Evolutionary conservation across 75 land plant species (phyloP).

Genomic region (Pseudotsuga menziesii): DNA sequence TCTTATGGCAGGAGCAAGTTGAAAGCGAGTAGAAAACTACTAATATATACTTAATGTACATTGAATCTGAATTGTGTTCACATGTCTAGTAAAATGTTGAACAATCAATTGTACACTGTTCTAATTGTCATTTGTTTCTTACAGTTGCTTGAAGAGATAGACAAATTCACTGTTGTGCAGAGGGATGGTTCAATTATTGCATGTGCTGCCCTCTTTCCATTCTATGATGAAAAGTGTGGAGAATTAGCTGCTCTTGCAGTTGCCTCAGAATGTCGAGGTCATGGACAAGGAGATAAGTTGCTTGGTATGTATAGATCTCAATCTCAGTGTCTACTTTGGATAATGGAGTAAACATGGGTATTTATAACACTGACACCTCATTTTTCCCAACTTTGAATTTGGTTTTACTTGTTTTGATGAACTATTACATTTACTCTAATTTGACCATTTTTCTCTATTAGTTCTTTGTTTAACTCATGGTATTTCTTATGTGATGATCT

Average conservation of each 20-base stretch:
- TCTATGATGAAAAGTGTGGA: slow-evolving; percentile 72
- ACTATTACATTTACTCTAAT: background rate
- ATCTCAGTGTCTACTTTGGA: slow-evolving; percentile 2
- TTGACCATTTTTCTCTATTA: background rate
- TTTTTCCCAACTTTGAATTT: background rate
- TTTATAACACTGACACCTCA: background rate
- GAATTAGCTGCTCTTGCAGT: slow-evolving; percentile 96
- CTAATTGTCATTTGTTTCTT: background rate
- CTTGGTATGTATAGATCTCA: slow-evolving; percentile 49
- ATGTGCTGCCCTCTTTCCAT: slow-evolving; percentile 90
- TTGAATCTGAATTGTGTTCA: background rate
- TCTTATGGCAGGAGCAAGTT: background rate
- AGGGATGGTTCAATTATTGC: slow-evolving; percentile 97
- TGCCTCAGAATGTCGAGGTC: slow-evolving; percentile 89
- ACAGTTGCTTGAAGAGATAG: slow-evolving; percentile 64
- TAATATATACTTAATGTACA: background rate
- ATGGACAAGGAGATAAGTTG: slow-evolving; percentile 92
- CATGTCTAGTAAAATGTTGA: background rate
- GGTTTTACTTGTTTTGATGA: slow-evolving; percentile 4
- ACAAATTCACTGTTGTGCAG: slow-evolving; percentile 79
- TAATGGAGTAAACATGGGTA: background rate
- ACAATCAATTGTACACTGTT: background rate
- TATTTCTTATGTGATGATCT: too few species aligned
- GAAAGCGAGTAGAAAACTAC: background rate
- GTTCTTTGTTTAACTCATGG: too few species aligned